Base-by-base conservation (phyloP, 139 green algal species). In the Coelastrella sp. region DNA sequence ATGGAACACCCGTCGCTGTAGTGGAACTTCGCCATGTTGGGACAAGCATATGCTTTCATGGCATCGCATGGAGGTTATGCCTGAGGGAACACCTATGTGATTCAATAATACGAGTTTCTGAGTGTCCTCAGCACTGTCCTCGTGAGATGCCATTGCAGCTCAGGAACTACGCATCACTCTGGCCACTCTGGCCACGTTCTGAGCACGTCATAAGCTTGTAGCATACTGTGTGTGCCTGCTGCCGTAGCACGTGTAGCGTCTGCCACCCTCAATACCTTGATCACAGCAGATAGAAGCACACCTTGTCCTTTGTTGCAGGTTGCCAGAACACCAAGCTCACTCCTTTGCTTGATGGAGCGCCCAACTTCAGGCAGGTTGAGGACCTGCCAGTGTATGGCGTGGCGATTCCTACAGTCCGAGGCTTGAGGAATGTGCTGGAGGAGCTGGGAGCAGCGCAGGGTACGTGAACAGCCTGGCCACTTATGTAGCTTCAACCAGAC, bases 261-360 rank as follows among this genome's bases (percentile, higher is more conserved):
- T 47, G 32, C 32, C 32, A 47, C 32, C 32, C 32, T 47, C 32
- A 47, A 47, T 47, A 47, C 32, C 32, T 47, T 47, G 32, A 47
- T 47, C 32, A 47, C 32, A 47, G 32, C 32, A 47, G 32, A 47
- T 47, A 47, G 32, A 47, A 47, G 32, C 32, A 47, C 32, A 47
- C 32, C 32, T 47, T 47, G 32, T 4, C 22, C 20, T 60, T n/a
- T 32, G 11, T 5, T 73, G 73, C 94, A 97, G 97, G 97, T 54
- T 99, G 97, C 80, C 97, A 99, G 82, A 99, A 99, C 92, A 98
- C 95, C 74, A 97, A 97, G 91, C 95, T 99, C 0, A 87, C 92
- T 1, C 97, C 97, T 2, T 94, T 98, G 19, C 23, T 99, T 5
- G 96, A 99, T 13, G 97, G 97, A 4, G 97, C 97, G 0, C 97